Evolutionary conservation across 495 filamentous ascomycete genomes (phyloP), one percentile per base, ranked within the genome.

Genomic region (Massariosphaeria phaeospora): DNA sequence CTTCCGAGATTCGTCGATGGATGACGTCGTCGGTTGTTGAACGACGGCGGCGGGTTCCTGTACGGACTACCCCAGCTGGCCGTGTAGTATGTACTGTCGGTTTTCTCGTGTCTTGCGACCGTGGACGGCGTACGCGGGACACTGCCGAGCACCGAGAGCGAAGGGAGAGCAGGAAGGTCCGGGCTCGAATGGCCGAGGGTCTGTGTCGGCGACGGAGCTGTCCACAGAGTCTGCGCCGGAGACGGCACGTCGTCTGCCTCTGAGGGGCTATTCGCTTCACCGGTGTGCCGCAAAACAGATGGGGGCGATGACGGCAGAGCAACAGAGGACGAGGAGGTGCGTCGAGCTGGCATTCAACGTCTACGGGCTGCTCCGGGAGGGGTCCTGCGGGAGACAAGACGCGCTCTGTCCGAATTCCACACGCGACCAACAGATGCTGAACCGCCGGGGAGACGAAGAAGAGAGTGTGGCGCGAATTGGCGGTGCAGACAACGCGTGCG

Each of bases 41-140:
- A 66, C 10, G 39, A 27, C 1, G 66, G 66, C 3, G 63, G 48
- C 1, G 68, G 68, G 8, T 48, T 42, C 29, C 66, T 48, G 55
- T 71, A 71, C 20, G 69, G 69, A n/a, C 66, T 68, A 25, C 69
- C 70, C 69, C 70, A 72, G 48, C 62, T 68, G 3, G 70, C 70
- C 12, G 69, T 72, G 52, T 67, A 70, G 63, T 70, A 72, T 2
- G 49, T 44, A 40, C 40, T 67, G 26, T 65, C 59, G 12, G 55
- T 62, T 20, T 39, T 29, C 18, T 49, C 59, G 35, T 57, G 55
- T 12, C 42, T 41, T 9, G 55, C 52, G n/a, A 57, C 39, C 7
- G 63, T 56, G 21, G 61, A 62, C 1, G 65, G 65, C 17, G 54
- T 65, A 17, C 55, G 50, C 43, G 47, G 53, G 25, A 56, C 20